Base-by-base conservation (phyloP, 2,329 filamentous ascomycete genomes). In the Phoma sp. region DNA sequence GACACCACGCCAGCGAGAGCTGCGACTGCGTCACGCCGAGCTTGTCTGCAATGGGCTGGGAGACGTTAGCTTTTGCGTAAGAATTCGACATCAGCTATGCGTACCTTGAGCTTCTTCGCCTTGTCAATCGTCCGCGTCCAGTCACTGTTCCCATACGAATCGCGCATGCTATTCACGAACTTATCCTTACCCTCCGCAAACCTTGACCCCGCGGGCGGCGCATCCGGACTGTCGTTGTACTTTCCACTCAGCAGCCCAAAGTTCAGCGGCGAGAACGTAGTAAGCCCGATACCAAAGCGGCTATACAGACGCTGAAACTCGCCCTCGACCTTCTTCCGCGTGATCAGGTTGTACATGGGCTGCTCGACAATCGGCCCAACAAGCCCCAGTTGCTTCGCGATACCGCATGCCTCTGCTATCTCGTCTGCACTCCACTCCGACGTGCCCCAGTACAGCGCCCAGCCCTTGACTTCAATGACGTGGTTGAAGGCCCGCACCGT, bases 401-500 rank as follows among this genome's bases (percentile, higher is more conserved):
- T 84, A 64, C 85, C 81, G n/a, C 75, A 70, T 2, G 85, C 85
- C 70, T 86, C 83, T 47, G 78, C 80, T 69, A 87, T 86, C 73
- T 87, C 82, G n/a, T 75, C 73, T 2, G 84, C 83, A 38, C 71
- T 77, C 84, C 84, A 87, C 69, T 87, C 84, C 1, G 78, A 81
- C 0, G 85, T 87, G 45, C 84, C 84, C 84, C 84, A 87, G 76
- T 87, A 87, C 63, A 90, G 83, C 2, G 86, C 85, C 78, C 88
- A 86, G 56, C 88, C 88, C 2, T 80, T 81, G 2, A 79, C 80
- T 70, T 86, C 80, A 68, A 91, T 89, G 43, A 90, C 75, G 72
- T 89, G 82, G 77, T 90, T 90, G 78, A 91, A 90, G 36, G 84
- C 86, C 46, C 87, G 84, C 27, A 90, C 87, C 0, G 83, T 86